Conservation (phyloP, 23 red algal species). For the Gracilariopsis chorda region DNA sequence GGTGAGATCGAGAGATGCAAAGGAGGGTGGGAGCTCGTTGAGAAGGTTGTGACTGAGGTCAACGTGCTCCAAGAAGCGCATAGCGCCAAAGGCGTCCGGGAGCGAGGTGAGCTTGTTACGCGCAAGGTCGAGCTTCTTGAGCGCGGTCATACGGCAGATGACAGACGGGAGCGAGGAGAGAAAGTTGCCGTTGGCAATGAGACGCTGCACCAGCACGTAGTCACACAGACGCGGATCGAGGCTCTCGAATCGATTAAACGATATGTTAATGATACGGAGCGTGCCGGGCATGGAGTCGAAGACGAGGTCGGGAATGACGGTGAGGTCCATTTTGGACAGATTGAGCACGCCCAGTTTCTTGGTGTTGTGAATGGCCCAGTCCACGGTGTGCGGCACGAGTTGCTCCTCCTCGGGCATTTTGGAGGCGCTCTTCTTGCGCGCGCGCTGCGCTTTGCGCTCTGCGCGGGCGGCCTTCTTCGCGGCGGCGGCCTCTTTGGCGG, state of each 20-base stretch:
- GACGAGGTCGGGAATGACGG: conserved; percentile 22
- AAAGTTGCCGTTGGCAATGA: conserved; percentile 57
- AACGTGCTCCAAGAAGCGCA: conserved; percentile 51
- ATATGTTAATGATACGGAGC: conserved; percentile 55
- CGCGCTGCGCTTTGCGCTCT: conserved; percentile 39
- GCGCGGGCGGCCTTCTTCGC: background rate
- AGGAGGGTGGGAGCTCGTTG: conserved; percentile 40
- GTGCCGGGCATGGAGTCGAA: conserved; percentile 55
- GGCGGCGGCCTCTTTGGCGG: conserved; percentile 13
- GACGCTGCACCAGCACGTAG: conserved; percentile 38
- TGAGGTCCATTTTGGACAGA: conserved; percentile 39
- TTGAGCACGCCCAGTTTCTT: conserved; percentile 59
- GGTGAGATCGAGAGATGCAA: conserved; percentile 31
- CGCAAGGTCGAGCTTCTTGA: conserved; percentile 58
- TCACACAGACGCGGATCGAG: conserved; percentile 47
- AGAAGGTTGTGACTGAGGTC: conserved; percentile 35
- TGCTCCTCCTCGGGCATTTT: background rate
- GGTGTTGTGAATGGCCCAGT: conserved; percentile 32
- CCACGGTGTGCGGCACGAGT: conserved; percentile 40
- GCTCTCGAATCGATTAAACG: conserved; percentile 18
- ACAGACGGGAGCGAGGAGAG: conserved; percentile 28
- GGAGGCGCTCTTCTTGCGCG: conserved; percentile 4
- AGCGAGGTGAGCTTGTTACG: conserved; percentile 30
- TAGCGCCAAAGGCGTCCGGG: conserved; percentile 38
- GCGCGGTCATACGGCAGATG: conserved; percentile 43